These are phyloP conservation scores for Rossbeevera mucosa DNA, from an alignment of 768 basidiomycete species.

Conservation along the genomic window DNA sequence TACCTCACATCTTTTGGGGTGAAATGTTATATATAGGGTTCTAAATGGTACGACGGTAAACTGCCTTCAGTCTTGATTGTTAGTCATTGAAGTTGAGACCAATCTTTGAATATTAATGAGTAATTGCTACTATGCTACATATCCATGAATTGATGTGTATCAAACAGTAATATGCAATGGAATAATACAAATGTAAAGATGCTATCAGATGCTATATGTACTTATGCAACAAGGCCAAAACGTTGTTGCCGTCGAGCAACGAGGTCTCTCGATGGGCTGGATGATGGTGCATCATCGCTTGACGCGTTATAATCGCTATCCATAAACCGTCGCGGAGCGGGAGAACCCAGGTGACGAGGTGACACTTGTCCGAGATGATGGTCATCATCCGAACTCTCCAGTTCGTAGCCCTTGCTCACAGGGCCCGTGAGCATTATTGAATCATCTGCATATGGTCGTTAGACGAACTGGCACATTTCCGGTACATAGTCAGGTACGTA, in stretches of 20 bases:
- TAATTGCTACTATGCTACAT: background rate
- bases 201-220: conserved; percentile 15
- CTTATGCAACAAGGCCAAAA: conserved; percentile 11
- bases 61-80: too few species aligned
- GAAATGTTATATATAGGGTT: background rate
- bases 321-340: conserved; percentile 42
- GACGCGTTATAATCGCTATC: conserved; percentile 34
- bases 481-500: conserved; percentile 9
- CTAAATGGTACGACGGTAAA: too few species aligned
- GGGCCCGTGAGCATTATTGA: conserved; percentile 37
- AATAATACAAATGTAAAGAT: conserved; percentile 24
- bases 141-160: background rate
- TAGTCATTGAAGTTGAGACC: too few species aligned
- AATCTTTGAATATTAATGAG: background rate
- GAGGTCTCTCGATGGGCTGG: conserved; percentile 47
- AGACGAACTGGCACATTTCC: background rate
- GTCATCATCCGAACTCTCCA: conserved; percentile 59
- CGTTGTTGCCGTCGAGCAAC: conserved; percentile 39
- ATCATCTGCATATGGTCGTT: conserved; percentile 36
- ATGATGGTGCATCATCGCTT: conserved; percentile 46
- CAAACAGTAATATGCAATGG: conserved; percentile 15
- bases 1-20: conserved; percentile 40
- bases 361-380: conserved; percentile 61
- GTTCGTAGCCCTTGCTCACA: background rate
- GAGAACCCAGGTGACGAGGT: conserved; percentile 64